Evolutionary conservation across 331 rosid species (phyloP), one percentile per base, ranked within the genome.

Genomic region (Arachis monticola): DNA sequence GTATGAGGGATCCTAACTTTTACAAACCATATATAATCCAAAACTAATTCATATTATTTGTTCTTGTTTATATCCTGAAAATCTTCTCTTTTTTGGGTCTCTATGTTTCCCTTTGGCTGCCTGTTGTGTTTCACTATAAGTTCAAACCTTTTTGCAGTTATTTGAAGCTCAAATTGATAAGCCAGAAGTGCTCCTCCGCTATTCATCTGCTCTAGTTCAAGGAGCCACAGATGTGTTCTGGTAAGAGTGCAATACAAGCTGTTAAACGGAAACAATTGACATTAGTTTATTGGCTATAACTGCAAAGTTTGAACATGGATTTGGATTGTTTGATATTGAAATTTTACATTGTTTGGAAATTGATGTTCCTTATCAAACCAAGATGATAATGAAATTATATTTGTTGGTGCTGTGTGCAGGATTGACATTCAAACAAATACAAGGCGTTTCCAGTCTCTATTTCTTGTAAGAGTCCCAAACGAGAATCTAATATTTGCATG

Each of bases 121-220:
- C 67, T 50, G 44, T 46, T 69, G 59, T 70, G 60, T 32, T 68
- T 64, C 74, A 27, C 56, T 69, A 55, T 78, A 65, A 80, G 52
- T 55, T 53, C 64, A 9, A 64, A 41, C 53, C 76, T 47, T 22
- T 77, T 41, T 76, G 80, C 94, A 95, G 99, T 84, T 95, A 75
- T 95, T 95, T 89, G 97, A 95, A 83, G 92, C 77, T 66, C 90
- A 95, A 67, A 83, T 92, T 63, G 93, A 87, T 77, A 86, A 86
- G 60, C 86, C 92, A 41, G 99, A 95, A 67, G 94, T 92, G 70
- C 98, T 92, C 63, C 98, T 95, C 60, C 97, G 98, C 42, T 90
- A 90, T 83, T 92, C 99, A 72, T 90, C 96, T 79, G 99, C 99
- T 77, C 90, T 95, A 86, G 94, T 90, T 85, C 90, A 95, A 89